Evolutionary conservation across 2,329 filamentous ascomycete genomes (phyloP).

Genomic region (Cladophialophora exuberans): DNA sequence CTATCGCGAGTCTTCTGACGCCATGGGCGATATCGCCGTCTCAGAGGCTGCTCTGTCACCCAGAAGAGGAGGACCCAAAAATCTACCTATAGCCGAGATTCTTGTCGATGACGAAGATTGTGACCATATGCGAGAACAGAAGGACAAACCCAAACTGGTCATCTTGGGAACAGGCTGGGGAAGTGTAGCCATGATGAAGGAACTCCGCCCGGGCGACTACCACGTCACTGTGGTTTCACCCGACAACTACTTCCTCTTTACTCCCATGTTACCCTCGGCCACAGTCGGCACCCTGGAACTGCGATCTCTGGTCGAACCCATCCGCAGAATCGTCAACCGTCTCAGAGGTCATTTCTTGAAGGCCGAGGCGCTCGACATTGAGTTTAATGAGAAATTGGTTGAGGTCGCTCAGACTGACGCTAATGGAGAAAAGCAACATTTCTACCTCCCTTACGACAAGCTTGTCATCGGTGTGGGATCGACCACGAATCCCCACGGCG

Average conservation of each 20-base stretch:
- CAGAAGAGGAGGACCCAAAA: constrained; percentile 85
- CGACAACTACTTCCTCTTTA: constrained; percentile 96
- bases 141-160: constrained; percentile 89
- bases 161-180: constrained; percentile 95
- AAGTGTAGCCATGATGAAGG: constrained; percentile 87
- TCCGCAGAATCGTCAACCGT: constrained; percentile 77
- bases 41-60: constrained; percentile 82
- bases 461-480: constrained; percentile 89
- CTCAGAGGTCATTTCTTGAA: constrained; percentile 89
- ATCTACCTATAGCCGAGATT: constrained; percentile 85
- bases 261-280: constrained; percentile 94
- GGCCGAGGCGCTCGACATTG: constrained; percentile 82
- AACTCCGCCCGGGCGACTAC: constrained; percentile 86
- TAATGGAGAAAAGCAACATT: constrained; percentile 72
- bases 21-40: constrained; percentile 75
- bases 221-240: constrained; percentile 95
- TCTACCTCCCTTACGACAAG: constrained; percentile 98
- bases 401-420: constrained; percentile 77
- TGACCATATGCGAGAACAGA: constrained; percentile 68
- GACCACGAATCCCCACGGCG: constrained; percentile 90
- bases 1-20: constrained; percentile 71
- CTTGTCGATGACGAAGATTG: constrained; percentile 87
- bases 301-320: constrained; percentile 88
- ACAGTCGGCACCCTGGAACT: constrained; percentile 94
- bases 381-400: constrained; percentile 88